These are phyloP conservation scores for Trichosporon faecale DNA, from an alignment of 1,284 basidiomycete genomes.

Conservation along the genomic window DNA sequence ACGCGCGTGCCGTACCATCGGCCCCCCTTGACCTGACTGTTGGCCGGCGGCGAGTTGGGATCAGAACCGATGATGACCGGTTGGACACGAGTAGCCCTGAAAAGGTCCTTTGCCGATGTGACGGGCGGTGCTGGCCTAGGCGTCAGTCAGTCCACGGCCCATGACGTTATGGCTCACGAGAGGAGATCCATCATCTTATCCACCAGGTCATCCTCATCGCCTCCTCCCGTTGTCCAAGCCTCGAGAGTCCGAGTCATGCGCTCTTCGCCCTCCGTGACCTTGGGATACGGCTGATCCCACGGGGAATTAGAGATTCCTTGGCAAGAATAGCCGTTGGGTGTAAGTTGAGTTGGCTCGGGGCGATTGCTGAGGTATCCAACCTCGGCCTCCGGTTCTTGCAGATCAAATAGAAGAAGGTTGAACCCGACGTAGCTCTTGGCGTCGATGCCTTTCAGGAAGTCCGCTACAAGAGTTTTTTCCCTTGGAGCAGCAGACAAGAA, in stretches of 20 bases:
- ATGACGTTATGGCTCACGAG: constrained; percentile 29
- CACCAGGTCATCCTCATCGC: constrained; percentile 29
- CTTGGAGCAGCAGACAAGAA: constrained; percentile 32
- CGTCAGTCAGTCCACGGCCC: not conserved
- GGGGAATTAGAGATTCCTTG: constrained; percentile 45
- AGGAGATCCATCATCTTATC: constrained; percentile 41
- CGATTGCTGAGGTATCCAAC: constrained; percentile 44
- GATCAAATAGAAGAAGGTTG: constrained; percentile 48
- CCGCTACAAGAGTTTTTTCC: constrained; percentile 15
- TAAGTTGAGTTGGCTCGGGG: constrained; percentile 25
- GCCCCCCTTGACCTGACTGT: not conserved
- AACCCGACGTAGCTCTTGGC: constrained; percentile 43
- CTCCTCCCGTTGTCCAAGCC: constrained; percentile 26
- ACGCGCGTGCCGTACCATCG: constrained; percentile 49
- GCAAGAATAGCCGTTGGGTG: constrained; percentile 12
- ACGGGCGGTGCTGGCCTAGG: constrained; percentile 17
- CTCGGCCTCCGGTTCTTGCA: constrained; percentile 25
- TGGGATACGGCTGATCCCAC: constrained; percentile 41
- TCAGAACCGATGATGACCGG: constrained; percentile 29
- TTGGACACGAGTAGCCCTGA: constrained; percentile 31
- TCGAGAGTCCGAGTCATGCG: constrained; percentile 30
- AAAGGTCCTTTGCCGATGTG: constrained; percentile 20
- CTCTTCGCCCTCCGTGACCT: constrained; percentile 39
- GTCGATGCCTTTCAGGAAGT: constrained; percentile 29
- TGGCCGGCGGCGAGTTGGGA: constrained; percentile 7